Base-by-base conservation (phyloP, 2,329 filamentous ascomycete species). In the Colletotrichum godetiae region DNA sequence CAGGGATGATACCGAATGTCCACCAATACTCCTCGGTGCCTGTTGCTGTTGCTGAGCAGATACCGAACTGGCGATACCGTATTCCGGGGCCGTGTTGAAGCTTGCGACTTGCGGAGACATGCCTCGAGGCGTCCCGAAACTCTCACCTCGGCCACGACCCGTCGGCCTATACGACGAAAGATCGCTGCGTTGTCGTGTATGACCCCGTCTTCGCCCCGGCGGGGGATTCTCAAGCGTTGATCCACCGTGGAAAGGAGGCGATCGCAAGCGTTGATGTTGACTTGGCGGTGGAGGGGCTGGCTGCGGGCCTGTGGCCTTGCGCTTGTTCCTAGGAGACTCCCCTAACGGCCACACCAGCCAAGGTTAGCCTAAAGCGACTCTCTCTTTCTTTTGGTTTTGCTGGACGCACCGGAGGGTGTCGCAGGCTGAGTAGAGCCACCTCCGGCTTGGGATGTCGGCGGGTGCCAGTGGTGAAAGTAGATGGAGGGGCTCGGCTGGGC, bases 391-490 rank as follows among this genome's bases (percentile, higher is more conserved):
- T 87, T 88, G 79, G 82, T 82, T 80, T 85, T 75, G 74, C 69
- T 89, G 82, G 86, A 91, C 91, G 90, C 92, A 90, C 92, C 92
- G 85, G 93, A 92, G 79, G 94, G 92, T 75, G 93, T 93, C 78
- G 89, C 90, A 74, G 93, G 92, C 80, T 93, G 92, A 78, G 91
- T 90, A 70, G 89, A 87, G 80, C 87, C 85, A 76, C 87, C 84
- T 73, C 89, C 88, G 75, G 87, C 86, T 82, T 93, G 89, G 75
- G 91, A 89, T 27, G 88, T 89, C 15, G 95, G 95, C 58, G 95
- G 95, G 73, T 96, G 93, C 95, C 95, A 98, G 80, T 97, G 94
- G 80, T 97, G 94, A 81, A 98, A 98, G 82, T 94, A 97, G 60
- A 97, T 93, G 27, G 92, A 93, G 0, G 93, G 91, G 53, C 93